These are phyloP conservation scores for Linnemannia hyalina DNA, from an alignment of 192 early-diverging fungal genomes.

Conservation along the genomic window DNA sequence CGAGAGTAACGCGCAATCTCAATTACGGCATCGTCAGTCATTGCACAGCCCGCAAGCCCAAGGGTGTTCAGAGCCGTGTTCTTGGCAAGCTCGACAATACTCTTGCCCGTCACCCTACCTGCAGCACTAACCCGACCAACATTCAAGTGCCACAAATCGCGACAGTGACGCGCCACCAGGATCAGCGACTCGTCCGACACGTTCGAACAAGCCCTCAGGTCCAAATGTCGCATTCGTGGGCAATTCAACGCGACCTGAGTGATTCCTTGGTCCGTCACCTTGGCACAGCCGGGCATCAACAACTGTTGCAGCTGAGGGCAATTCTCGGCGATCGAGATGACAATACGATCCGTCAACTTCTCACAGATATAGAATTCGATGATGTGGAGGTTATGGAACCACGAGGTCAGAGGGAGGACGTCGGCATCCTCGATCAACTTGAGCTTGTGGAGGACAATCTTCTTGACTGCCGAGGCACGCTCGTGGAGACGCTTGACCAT, in stretches of 20 bases:
- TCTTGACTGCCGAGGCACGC: slow-evolving; percentile 32
- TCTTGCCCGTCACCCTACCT: slow-evolving; percentile 54
- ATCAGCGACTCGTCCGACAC: slow-evolving; percentile 60
- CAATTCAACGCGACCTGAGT: slow-evolving; percentile 55
- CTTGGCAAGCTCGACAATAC: slow-evolving; percentile 62
- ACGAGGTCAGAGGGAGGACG: slow-evolving; percentile 34
- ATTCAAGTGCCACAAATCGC: slow-evolving; percentile 60
- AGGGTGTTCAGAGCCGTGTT: slow-evolving; percentile 59
- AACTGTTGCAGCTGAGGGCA: slow-evolving; percentile 56
- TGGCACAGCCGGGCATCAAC: slow-evolving; percentile 64
- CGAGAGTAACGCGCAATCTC: slow-evolving; percentile 53
- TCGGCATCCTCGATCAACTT: slow-evolving; percentile 45
- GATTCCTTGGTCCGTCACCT: slow-evolving; percentile 62
- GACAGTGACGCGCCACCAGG: slow-evolving; percentile 58
- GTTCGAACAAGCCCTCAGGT: slow-evolving; percentile 63
- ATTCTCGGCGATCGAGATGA: slow-evolving; percentile 54
- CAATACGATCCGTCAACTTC: slow-evolving; percentile 56
- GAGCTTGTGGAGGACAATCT: slow-evolving; percentile 55
- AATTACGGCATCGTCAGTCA: slow-evolving; percentile 62
- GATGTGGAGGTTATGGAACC: slow-evolving; percentile 51
- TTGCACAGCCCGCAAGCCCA: slow-evolving; percentile 65
- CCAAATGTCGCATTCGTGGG: slow-evolving; percentile 60
- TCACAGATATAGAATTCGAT: slow-evolving; percentile 71
- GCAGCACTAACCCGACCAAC: slow-evolving; percentile 63
- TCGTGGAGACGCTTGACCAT: slow-evolving; percentile 53